Conservation (phyloP, 192 early-diverging fungal genomes). For the Obelidium mucronatum region DNA sequence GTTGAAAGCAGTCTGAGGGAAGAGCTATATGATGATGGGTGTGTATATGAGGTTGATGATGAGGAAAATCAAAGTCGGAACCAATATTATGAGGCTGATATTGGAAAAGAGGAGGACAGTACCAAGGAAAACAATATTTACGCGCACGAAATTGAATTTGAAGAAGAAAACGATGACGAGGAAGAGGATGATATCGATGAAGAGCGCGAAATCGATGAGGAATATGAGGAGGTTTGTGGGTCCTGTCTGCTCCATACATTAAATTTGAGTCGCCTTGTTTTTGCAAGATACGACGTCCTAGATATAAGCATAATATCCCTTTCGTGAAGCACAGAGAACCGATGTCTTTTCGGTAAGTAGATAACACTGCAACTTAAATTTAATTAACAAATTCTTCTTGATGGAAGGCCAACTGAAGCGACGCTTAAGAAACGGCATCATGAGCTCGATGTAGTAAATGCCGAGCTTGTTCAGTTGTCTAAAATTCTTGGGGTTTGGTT, state of each 20-base stretch:
- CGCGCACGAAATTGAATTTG: not conserved
- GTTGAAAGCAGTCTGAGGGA: too few species aligned
- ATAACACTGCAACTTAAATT: not conserved
- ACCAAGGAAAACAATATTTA: too few species aligned
- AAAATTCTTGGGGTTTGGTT: constrained; percentile 4
- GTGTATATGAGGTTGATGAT: not conserved
- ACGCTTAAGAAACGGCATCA: constrained; percentile 17
- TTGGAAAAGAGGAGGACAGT: not conserved
- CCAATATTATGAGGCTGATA: not conserved
- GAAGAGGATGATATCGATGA: not conserved
- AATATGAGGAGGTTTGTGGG: not conserved
- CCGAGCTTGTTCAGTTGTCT: constrained; percentile 28
- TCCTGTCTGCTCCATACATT: not conserved
- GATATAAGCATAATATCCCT: not conserved
- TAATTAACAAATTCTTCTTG: not conserved
- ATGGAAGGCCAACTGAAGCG: constrained; percentile 14
- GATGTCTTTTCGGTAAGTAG: constrained; percentile 12
- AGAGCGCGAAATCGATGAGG: not conserved
- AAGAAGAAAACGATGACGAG: not conserved
- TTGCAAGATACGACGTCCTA: not conserved
- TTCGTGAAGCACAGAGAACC: constrained; percentile 4
- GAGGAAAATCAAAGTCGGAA: not conserved
- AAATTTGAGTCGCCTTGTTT: not conserved
- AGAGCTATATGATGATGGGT: not conserved
- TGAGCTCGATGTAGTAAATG: constrained; percentile 26